phyloP scores from a whole-genome alignment of 208 protist species.

The Naegleria lovaniensis region DNA sequence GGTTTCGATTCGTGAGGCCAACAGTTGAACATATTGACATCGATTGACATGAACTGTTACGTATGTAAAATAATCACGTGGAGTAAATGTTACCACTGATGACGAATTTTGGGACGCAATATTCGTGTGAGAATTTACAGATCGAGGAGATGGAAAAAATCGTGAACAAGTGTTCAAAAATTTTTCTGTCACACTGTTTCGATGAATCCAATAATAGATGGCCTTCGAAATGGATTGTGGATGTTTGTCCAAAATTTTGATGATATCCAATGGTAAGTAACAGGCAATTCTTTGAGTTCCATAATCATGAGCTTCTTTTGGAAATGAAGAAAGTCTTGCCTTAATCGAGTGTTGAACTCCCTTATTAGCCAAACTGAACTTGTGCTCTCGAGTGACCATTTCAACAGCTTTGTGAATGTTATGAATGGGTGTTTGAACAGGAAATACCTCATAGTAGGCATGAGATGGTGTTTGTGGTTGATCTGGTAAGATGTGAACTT shows the following conservation, averaged over 20 bases:
- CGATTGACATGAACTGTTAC: background rate
- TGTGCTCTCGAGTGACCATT: background rate
- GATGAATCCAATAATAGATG: background rate
- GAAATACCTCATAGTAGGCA: background rate
- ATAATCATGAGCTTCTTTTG: background rate
- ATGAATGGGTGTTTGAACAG: background rate
- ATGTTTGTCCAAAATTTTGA: background rate
- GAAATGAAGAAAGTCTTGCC: background rate
- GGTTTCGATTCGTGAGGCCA: background rate
- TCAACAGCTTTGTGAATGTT: background rate
- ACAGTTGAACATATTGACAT: constrained; percentile 23
- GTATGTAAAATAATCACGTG: background rate
- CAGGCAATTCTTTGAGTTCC: background rate
- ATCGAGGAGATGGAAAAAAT: background rate
- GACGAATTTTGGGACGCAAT: background rate
- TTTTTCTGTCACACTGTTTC: background rate
- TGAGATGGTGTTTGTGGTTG: background rate
- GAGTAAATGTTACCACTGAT: background rate
- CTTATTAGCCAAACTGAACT: background rate
- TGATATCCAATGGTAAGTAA: background rate
- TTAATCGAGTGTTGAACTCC: background rate
- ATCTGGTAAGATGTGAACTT: background rate
- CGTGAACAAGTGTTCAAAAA: background rate
- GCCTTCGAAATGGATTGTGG: constrained; percentile 11
- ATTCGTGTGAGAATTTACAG: background rate